Conservation (phyloP, 2,329 filamentous ascomycete genomes). For the Rhytidhysteron rufulum region DNA sequence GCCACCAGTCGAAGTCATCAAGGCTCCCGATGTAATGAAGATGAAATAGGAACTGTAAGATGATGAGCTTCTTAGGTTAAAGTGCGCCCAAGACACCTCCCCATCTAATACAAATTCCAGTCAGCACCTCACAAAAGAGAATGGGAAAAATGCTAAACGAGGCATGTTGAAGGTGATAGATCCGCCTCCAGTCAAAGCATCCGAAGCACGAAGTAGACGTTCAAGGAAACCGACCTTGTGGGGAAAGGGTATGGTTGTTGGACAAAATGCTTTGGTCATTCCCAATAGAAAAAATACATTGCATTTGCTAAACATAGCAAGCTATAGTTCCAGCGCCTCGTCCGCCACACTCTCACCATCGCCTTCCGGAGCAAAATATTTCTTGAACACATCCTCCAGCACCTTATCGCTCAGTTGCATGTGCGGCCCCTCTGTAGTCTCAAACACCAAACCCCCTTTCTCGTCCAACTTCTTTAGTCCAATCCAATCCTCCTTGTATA, state of each 20-base stretch:
- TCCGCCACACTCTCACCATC: neutral
- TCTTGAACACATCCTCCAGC: conserved; percentile 61
- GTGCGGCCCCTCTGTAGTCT: conserved; percentile 70
- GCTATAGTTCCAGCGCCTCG: neutral
- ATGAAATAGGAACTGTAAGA: too few relatives aligned
- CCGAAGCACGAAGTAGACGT: conserved; percentile 38
- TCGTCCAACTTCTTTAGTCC: conserved; percentile 76
- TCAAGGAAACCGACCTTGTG: neutral
- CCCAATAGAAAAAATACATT: neutral
- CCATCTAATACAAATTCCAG: too few relatives aligned
- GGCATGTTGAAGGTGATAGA: conserved; percentile 43
- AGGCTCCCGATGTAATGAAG: too few relatives aligned
- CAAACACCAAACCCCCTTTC: conserved; percentile 74
- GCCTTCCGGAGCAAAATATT: conserved; percentile 50
- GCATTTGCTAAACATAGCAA: neutral
- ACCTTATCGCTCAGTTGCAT: conserved; percentile 72
- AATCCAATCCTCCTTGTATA: conserved; percentile 93
- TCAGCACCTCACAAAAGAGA: conserved; percentile 42
- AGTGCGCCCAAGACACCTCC: too few relatives aligned
- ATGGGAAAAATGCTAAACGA: conserved; percentile 48
- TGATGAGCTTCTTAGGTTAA: too few relatives aligned
- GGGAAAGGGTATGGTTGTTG: neutral
- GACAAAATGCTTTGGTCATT: neutral
- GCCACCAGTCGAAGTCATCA: too few relatives aligned
- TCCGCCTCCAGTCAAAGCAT: conserved; percentile 27